Percentiles rank a stretch among this genome's conserved stretches.
These are phyloP conservation scores for Candida tallmaniae DNA, from an alignment of 805 yeast species.

Conservation along the genomic window DNA sequence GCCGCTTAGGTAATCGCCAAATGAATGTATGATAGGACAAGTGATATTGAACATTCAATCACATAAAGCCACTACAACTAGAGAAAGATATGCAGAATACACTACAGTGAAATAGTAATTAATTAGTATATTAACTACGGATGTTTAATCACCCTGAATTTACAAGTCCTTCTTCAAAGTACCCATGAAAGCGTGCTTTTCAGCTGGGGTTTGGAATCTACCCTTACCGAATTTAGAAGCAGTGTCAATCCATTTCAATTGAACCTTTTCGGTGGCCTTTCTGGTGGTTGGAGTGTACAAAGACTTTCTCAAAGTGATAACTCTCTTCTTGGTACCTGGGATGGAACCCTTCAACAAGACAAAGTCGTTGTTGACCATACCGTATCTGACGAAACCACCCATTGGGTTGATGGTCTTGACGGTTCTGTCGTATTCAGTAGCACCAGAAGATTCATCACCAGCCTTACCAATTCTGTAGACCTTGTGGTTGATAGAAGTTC, in stretches of 20 bases:
- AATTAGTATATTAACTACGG: neutral
- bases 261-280: slow-evolving; percentile 93
- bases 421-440: slow-evolving; percentile 99
- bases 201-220: slow-evolving; percentile 99
- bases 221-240: slow-evolving; percentile 99
- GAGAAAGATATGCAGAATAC: too few relatives aligned
- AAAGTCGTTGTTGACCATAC: slow-evolving; percentile 96
- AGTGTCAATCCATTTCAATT: slow-evolving; percentile 99
- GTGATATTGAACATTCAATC: too few relatives aligned
- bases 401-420: slow-evolving; percentile 99
- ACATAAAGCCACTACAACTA: too few relatives aligned
- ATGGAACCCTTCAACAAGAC: slow-evolving; percentile 96
- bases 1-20: too few relatives aligned
- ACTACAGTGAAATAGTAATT: too few relatives aligned
- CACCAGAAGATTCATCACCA: slow-evolving; percentile 89
- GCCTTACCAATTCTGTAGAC: slow-evolving; percentile 98
- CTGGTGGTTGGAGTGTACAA: slow-evolving; percentile 97
- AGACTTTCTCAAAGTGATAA: slow-evolving; percentile 97
- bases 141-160: neutral
- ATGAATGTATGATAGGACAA: too few relatives aligned
- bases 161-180: slow-evolving; percentile 97
- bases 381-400: slow-evolving; percentile 99
- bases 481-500: slow-evolving; percentile 99
- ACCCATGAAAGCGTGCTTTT: slow-evolving; percentile 99
- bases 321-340: slow-evolving; percentile 99